phyloP scores from a whole-genome alignment of 495 filamentous ascomycete genomes.

The Penicillium goetzii region DNA sequence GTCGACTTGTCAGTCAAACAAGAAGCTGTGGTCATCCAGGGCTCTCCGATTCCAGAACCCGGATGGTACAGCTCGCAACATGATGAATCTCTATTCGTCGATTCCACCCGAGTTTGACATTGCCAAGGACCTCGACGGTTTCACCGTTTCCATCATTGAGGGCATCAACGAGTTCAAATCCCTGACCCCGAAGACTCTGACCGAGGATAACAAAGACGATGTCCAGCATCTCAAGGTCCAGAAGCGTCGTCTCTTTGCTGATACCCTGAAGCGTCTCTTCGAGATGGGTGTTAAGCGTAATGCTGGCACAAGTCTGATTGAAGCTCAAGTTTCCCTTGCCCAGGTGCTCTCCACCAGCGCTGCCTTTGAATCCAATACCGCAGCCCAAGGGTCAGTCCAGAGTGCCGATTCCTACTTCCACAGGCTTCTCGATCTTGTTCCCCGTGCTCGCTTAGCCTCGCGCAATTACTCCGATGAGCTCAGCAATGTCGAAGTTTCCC shows the following conservation, averaged over 20 bases:
- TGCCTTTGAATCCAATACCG: constrained; percentile 33
- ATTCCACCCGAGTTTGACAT: constrained; percentile 58
- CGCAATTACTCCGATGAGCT: constrained; percentile 82
- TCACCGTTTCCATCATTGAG: constrained; percentile 66
- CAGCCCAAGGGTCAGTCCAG: constrained; percentile 26
- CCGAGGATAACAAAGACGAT: constrained; percentile 76
- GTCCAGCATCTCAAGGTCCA: constrained; percentile 86
- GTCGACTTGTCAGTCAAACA: constrained; percentile 55
- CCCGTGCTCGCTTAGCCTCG: constrained; percentile 63
- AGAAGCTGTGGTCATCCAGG: constrained; percentile 60
- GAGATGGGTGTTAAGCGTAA: constrained; percentile 89
- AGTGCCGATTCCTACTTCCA: constrained; percentile 76
- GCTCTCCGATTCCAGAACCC: constrained; percentile 74
- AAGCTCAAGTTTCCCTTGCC: constrained; percentile 70
- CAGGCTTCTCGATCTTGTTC: constrained; percentile 70
- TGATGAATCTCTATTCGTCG: constrained; percentile 59
- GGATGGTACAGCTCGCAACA: constrained; percentile 62
- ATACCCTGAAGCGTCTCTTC: constrained; percentile 77
- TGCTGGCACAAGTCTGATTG: constrained; percentile 67
- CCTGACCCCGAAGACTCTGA: constrained; percentile 75
- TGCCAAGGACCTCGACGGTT: constrained; percentile 63
- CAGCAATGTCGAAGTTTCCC: constrained; percentile 71
- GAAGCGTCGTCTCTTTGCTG: constrained; percentile 89
- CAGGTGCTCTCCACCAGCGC: constrained; percentile 63
- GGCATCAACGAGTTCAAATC: constrained; percentile 73